Percentiles rank a stretch among this genome's conserved stretches.
Evolutionary conservation across 352 stramenopile species (phyloP).

Genomic region (Globisporangium solare): DNA sequence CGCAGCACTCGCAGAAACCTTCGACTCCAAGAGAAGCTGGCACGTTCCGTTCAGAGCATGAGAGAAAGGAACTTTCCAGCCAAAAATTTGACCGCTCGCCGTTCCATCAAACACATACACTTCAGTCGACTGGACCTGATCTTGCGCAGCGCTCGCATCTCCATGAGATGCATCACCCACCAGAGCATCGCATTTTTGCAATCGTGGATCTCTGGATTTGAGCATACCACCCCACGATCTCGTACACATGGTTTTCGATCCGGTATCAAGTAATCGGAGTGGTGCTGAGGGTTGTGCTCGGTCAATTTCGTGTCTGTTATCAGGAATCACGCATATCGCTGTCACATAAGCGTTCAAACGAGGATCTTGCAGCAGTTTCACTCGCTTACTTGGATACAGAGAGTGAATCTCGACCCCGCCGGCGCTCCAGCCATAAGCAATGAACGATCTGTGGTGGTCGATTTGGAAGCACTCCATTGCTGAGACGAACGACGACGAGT

Average conservation of each 20-base stretch:
- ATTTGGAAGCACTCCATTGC: slow-evolving; percentile 16
- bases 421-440: slow-evolving; percentile 47
- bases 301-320: not conserved
- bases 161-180: not conserved
- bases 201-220: not conserved
- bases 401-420: slow-evolving; percentile 43
- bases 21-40: slow-evolving; percentile 22
- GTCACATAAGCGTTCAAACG: slow-evolving; percentile 36
- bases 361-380: slow-evolving; percentile 44
- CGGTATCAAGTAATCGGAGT: not conserved
- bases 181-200: not conserved
- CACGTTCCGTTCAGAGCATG: not conserved
- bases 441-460: slow-evolving; percentile 9
- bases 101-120: slow-evolving; percentile 29
- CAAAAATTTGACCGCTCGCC: slow-evolving; percentile 34
- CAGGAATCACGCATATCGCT: slow-evolving; percentile 16
- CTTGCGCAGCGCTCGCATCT: not conserved
- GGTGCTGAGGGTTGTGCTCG: not conserved
- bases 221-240: slow-evolving; percentile 7
- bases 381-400: slow-evolving; percentile 12
- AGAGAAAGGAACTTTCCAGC: slow-evolving; percentile 19
- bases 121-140: not conserved
- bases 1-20: slow-evolving; percentile 15
- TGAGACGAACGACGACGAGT: slow-evolving; percentile 11
- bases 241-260: not conserved